Conservation (phyloP, 257 asterid species). For the Fraxinus americana region DNA sequence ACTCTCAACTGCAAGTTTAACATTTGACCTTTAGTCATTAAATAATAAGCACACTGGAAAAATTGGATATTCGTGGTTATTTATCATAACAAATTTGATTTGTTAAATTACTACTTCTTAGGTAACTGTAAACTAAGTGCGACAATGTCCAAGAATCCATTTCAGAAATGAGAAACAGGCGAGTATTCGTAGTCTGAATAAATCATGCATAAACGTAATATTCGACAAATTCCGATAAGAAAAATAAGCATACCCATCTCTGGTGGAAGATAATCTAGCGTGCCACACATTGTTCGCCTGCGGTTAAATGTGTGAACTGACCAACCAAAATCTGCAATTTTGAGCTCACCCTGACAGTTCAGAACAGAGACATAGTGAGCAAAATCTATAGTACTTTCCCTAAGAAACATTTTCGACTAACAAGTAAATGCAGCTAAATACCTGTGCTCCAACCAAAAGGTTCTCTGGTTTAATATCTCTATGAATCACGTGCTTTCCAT, state of each 20-base stretch:
- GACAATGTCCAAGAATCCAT: neutral
- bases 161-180: neutral
- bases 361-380: conserved; percentile 24
- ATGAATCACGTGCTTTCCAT: conserved; percentile 96
- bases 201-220: neutral
- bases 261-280: conserved; percentile 97
- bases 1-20: conserved; percentile 71
- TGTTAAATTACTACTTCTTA: neutral
- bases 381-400: conserved; percentile 10
- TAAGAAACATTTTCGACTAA: neutral
- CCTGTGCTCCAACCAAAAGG: conserved; percentile 94
- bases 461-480: conserved; percentile 98
- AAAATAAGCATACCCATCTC: conserved; percentile 82
- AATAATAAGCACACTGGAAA: neutral
- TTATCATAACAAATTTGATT: too few species aligned
- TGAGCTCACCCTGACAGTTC: conserved; percentile 80
- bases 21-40: neutral
- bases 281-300: conserved; percentile 96
- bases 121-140: neutral
- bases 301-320: conserved; percentile 97
- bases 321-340: conserved; percentile 99
- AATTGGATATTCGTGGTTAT: neutral
- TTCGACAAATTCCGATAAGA: neutral
- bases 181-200: neutral
- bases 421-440: conserved; percentile 24